Percentiles rank a stretch among this genome's conserved stretches.
phyloP scores from a whole-genome alignment of 345 rosid species.

The Acer negundo region DNA sequence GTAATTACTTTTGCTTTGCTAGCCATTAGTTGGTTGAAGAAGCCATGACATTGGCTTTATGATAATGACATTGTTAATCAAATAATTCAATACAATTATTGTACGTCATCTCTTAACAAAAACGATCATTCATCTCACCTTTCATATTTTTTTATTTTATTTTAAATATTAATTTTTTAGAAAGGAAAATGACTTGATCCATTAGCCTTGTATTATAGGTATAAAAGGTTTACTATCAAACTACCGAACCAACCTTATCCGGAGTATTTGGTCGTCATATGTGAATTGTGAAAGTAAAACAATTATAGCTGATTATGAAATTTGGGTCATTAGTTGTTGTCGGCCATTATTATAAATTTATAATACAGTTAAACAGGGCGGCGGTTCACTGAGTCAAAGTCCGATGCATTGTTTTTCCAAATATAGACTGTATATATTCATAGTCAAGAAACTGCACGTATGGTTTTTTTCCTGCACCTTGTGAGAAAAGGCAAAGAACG shows the following conservation, averaged over 20 bases:
- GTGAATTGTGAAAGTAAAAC: too few species aligned
- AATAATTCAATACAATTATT: neutral
- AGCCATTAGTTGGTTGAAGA: conserved; percentile 3
- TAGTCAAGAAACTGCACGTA: neutral
- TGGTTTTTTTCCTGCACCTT: neutral
- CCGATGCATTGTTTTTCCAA: neutral
- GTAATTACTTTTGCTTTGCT: neutral
- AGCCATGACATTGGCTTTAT: neutral
- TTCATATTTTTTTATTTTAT: too few species aligned
- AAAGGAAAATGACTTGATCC: too few species aligned
- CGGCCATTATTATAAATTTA: neutral
- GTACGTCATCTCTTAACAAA: too few species aligned
- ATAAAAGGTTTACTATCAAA: too few species aligned
- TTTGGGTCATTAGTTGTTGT: neutral
- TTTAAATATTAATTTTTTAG: too few species aligned
- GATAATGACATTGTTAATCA: neutral
- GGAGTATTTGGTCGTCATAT: too few species aligned
- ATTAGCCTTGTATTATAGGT: too few species aligned
- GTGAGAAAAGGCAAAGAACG: neutral
- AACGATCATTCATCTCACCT: too few species aligned
- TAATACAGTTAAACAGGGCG: neutral
- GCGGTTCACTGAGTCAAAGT: neutral
- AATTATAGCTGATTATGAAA: neutral
- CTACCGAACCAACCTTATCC: too few species aligned
- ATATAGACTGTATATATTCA: neutral